Percentiles rank a stretch among this genome's conserved stretches.
These are phyloP conservation scores for Zhuliangozyma blackwelliae DNA, from an alignment of 1,139 yeast genomes.

Conservation along the genomic window DNA sequence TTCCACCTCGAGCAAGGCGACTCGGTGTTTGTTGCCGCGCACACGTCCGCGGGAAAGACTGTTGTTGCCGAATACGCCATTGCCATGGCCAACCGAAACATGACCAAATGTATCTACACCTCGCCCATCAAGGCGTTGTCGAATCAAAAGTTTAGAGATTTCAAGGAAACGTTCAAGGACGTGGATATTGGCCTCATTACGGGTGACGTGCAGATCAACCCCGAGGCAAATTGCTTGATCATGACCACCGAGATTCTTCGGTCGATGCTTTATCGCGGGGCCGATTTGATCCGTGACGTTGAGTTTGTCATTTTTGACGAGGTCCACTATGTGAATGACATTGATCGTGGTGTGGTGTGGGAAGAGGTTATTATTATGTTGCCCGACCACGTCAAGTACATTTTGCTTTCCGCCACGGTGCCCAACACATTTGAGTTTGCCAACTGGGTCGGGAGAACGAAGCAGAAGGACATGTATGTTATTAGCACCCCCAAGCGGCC, in stretches of 20 bases:
- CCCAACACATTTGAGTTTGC: conserved; percentile 98
- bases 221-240: conserved; percentile 92
- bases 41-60: conserved; percentile 91
- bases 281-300: conserved; percentile 93
- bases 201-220: conserved; percentile 97
- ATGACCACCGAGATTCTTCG: conserved; percentile 98
- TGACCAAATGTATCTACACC: conserved; percentile 89
- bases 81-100: conserved; percentile 85
- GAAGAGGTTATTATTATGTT: conserved; percentile 96
- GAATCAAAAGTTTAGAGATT: conserved; percentile 92
- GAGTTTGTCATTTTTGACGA: conserved; percentile 97
- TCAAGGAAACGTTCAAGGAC: conserved; percentile 72
- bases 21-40: conserved; percentile 97
- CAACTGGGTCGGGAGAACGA: conserved; percentile 96
- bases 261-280: conserved; percentile 94
- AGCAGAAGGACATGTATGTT: conserved; percentile 91
- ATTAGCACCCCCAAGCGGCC: conserved; percentile 96
- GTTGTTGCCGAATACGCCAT: conserved; percentile 94
- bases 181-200: conserved; percentile 92
- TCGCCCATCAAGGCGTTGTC: conserved; percentile 92
- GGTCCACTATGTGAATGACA: conserved; percentile 95
- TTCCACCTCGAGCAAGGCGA: conserved; percentile 96
- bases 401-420: conserved; percentile 88
- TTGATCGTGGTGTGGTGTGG: conserved; percentile 98
- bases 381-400: conserved; percentile 91